Conservation (phyloP, 2,329 filamentous ascomycete genomes). For the Westerdykella sp. region DNA sequence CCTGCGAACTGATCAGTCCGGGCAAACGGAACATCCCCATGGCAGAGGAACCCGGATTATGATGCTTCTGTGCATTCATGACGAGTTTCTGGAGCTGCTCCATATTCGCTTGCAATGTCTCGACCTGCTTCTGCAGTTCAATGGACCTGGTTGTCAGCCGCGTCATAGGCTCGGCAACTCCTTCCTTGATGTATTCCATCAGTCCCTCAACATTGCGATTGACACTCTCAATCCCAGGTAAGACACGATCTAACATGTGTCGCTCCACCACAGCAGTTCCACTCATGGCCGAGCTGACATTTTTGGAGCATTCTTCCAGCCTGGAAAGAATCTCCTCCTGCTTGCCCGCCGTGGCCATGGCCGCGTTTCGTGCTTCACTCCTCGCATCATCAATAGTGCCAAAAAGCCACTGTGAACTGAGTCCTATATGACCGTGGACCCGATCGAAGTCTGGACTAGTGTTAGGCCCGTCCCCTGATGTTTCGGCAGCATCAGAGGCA, state of each 20-base stretch:
- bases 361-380: slow-evolving; percentile 19
- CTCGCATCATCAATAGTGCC: slow-evolving; percentile 16
- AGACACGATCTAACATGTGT: slow-evolving; percentile 13
- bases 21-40: no score
- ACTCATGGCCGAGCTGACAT: slow-evolving; percentile 24
- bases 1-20: no score
- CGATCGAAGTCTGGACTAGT: slow-evolving; percentile 30
- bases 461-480: slow-evolving; percentile 1
- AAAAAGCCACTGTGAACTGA: slow-evolving; percentile 15
- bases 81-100: slow-evolving; percentile 18
- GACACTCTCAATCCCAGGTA: slow-evolving; percentile 15
- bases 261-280: slow-evolving; percentile 12
- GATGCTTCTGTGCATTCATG: slow-evolving; percentile 4
- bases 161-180: slow-evolving; percentile 18
- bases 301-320: slow-evolving; percentile 20
- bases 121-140: slow-evolving; percentile 20
- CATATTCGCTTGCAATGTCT: slow-evolving; percentile 21
- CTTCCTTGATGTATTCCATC: slow-evolving; percentile 20
- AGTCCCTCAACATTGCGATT: slow-evolving; percentile 22
- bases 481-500: background rate
- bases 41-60: background rate
- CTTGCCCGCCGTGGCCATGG: slow-evolving; percentile 1
- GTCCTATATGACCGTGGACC: slow-evolving; percentile 33
- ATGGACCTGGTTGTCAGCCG: slow-evolving; percentile 21
- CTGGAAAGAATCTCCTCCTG: slow-evolving; percentile 4